phyloP scores from a whole-genome alignment of 768 basidiomycete genomes.

The Auricularia sp. region DNA sequence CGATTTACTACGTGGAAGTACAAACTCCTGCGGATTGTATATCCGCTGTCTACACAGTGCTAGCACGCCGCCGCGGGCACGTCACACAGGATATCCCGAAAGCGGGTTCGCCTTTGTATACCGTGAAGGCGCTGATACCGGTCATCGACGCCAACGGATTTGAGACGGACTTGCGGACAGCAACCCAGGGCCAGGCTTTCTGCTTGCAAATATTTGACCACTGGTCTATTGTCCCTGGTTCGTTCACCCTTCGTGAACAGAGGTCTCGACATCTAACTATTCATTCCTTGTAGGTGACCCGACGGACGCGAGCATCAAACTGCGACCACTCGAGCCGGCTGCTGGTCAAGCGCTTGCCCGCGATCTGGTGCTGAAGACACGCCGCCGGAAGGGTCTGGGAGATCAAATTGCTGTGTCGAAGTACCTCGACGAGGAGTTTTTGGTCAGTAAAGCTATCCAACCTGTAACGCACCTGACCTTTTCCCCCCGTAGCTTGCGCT shows the following conservation, averaged over 20 bases:
- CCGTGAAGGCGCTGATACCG: slow-evolving; percentile 95
- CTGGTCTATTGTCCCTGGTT: slow-evolving; percentile 97
- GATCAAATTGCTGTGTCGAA: slow-evolving; percentile 97
- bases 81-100: slow-evolving; percentile 98
- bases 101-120: slow-evolving; percentile 94
- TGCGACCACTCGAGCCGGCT: slow-evolving; percentile 92
- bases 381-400: slow-evolving; percentile 90
- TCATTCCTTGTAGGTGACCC: slow-evolving; percentile 64
- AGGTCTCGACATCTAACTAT: not conserved
- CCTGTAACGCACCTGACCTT: not conserved
- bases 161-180: slow-evolving; percentile 93
- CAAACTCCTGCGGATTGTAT: slow-evolving; percentile 98
- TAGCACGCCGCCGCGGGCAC: slow-evolving; percentile 97
- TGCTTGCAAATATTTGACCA: slow-evolving; percentile 96
- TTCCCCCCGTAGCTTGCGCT: slow-evolving; percentile 59
- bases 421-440: slow-evolving; percentile 95
- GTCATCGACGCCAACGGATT: slow-evolving; percentile 99
- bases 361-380: slow-evolving; percentile 92
- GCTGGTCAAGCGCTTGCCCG: slow-evolving; percentile 91
- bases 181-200: slow-evolving; percentile 99
- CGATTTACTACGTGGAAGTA: slow-evolving; percentile 98
- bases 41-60: slow-evolving; percentile 95
- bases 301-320: slow-evolving; percentile 92
- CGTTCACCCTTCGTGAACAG: slow-evolving; percentile 16
- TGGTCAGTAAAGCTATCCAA: slow-evolving; percentile 40